Percentiles rank a stretch among this genome's conserved stretches.
Evolutionary conservation across 2,329 filamentous ascomycete species (phyloP).

Genomic region (Paecilomyces formosus): DNA sequence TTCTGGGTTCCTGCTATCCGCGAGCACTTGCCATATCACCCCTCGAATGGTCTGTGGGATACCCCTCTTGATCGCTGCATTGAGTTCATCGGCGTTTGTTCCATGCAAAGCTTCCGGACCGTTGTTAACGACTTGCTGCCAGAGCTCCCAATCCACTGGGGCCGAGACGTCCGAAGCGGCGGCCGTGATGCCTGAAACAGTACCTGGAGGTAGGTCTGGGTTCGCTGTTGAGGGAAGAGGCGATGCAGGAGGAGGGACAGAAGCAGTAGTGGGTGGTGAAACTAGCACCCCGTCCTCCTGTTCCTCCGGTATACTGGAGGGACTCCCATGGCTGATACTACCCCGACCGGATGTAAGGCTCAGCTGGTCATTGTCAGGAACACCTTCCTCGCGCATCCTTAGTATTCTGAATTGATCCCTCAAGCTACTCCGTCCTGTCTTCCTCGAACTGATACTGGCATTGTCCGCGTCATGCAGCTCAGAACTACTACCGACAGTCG

Average conservation of each 20-base stretch:
- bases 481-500: constrained; percentile 72
- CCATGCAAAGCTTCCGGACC: constrained; percentile 81
- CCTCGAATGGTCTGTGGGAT: constrained; percentile 93
- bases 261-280: constrained; percentile 15
- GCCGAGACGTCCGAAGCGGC: constrained; percentile 55
- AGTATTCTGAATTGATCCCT: constrained; percentile 74
- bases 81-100: constrained; percentile 82
- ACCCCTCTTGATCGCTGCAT: constrained; percentile 80
- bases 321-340: constrained; percentile 38
- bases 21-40: constrained; percentile 97
- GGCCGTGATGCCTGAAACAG: constrained; percentile 71
- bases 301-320: constrained; percentile 40
- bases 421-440: constrained; percentile 55
- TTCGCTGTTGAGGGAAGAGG: constrained; percentile 55
- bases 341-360: constrained; percentile 40
- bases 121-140: constrained; percentile 93
- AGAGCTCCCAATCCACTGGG: constrained; percentile 96
- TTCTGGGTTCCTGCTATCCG: constrained; percentile 89
- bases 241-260: constrained; percentile 12
- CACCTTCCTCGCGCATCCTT: constrained; percentile 65
- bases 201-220: constrained; percentile 69
- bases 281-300: constrained; percentile 32
- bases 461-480: constrained; percentile 58
- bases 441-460: constrained; percentile 38
- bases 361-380: constrained; percentile 50